These are phyloP conservation scores for Chlamydomonas applanata DNA, from an alignment of 139 green algal species.

Conservation along the genomic window DNA sequence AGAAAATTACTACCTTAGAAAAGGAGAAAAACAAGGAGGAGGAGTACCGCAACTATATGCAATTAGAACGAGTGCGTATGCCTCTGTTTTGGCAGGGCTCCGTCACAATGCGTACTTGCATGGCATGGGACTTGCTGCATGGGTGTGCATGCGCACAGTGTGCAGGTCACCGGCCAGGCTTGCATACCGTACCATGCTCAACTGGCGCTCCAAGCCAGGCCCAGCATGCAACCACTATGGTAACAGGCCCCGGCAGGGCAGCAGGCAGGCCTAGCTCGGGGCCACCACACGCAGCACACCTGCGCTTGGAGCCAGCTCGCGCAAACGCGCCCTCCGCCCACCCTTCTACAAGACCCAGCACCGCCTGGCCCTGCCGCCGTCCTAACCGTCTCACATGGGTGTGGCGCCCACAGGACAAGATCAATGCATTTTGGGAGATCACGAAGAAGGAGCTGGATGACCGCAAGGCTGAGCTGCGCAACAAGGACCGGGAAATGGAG, in stretches of 20 bases:
- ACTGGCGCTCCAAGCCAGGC: too few relatives aligned
- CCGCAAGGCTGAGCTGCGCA: conserved; percentile 72
- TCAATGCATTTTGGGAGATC: conserved; percentile 91
- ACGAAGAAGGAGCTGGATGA: conserved; percentile 88
- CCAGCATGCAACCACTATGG: too few relatives aligned
- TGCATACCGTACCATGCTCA: background rate
- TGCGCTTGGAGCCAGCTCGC: too few relatives aligned
- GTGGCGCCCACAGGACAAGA: conserved; percentile 83
- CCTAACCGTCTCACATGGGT: too few relatives aligned
- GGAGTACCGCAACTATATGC: conserved; percentile 89
- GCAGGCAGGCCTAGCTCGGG: too few relatives aligned
- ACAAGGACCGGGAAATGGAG: conserved; percentile 88
- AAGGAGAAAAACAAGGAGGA: conserved; percentile 88
- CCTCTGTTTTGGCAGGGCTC: background rate
- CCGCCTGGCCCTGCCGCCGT: too few relatives aligned
- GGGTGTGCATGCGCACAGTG: background rate
- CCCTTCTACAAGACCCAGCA: too few relatives aligned
- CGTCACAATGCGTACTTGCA: background rate
- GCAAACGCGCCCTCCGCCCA: too few relatives aligned
- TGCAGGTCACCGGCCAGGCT: background rate
- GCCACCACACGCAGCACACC: too few relatives aligned
- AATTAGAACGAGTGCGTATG: conserved; percentile 77
- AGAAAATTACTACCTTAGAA: conserved; percentile 76
- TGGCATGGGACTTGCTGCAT: conserved; percentile 1
- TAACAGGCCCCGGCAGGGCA: too few relatives aligned